Evolutionary conservation across 2,329 filamentous ascomycete species (phyloP).

Genomic region (Lachnellula cervina): DNA sequence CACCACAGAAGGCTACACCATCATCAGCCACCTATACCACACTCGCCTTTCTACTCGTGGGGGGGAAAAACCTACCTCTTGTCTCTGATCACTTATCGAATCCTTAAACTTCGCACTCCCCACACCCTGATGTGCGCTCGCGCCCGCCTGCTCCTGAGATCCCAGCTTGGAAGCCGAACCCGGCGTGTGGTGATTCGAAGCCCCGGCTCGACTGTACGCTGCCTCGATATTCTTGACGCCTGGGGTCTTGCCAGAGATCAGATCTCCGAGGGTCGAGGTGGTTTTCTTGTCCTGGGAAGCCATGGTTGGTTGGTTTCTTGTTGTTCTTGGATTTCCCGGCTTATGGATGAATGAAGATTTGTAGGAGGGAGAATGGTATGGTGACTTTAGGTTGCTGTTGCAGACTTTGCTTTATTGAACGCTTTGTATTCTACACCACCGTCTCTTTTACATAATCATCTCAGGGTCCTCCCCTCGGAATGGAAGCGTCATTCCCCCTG

Average conservation of each 20-base stretch:
- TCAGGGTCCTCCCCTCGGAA: background rate
- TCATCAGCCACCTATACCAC: background rate
- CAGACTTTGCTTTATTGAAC: no score
- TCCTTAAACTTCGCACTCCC: slow-evolving; percentile 19
- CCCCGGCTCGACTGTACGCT: slow-evolving; percentile 22
- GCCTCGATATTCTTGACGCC: slow-evolving; percentile 21
- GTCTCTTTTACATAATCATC: background rate
- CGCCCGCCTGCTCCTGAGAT: slow-evolving; percentile 11
- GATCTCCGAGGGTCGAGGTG: background rate
- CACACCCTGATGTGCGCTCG: slow-evolving; percentile 10
- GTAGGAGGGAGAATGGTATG: background rate
- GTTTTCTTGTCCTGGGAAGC: background rate
- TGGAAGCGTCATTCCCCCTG: background rate
- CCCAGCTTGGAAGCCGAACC: slow-evolving; percentile 19
- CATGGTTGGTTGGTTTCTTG: background rate
- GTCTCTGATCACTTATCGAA: slow-evolving; percentile 12
- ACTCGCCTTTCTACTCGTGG: background rate
- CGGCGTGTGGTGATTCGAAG: slow-evolving; percentile 17
- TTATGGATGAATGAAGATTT: background rate
- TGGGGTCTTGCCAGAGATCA: slow-evolving; percentile 12
- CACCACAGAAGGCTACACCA: slow-evolving; percentile 10
- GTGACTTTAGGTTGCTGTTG: background rate
- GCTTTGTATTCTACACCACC: no score
- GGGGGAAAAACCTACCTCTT: slow-evolving; percentile 12
- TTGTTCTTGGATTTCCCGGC: background rate